Evolutionary conservation across 257 asterid genomes (phyloP).

Genomic region (Eustoma russellianum): DNA sequence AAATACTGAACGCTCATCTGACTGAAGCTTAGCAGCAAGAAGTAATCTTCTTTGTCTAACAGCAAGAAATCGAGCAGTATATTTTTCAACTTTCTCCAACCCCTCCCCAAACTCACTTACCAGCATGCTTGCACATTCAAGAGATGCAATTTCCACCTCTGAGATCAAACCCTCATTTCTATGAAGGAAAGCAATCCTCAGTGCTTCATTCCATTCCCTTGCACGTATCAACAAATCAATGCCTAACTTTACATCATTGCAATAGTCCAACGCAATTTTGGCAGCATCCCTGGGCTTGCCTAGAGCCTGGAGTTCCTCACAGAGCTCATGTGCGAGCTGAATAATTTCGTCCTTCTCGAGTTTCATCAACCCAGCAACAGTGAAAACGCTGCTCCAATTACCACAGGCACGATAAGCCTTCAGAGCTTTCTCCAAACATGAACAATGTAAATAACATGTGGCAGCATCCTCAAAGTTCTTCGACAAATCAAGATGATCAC

Average conservation of each 20-base stretch:
- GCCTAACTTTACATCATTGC: constrained; percentile 57
- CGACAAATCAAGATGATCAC: constrained; percentile 64
- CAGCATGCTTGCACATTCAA: constrained; percentile 66
- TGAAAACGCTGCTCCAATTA: constrained; percentile 80
- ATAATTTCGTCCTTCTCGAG: constrained; percentile 57
- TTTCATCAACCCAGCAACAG: constrained; percentile 79
- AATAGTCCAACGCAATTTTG: constrained; percentile 72
- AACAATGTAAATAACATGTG: constrained; percentile 60
- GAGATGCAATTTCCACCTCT: constrained; percentile 61
- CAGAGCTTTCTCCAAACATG: constrained; percentile 69
- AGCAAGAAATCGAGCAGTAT: constrained; percentile 73
- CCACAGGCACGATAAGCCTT: constrained; percentile 85
- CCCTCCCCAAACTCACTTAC: constrained; percentile 72
- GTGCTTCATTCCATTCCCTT: constrained; percentile 94
- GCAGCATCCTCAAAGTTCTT: constrained; percentile 93
- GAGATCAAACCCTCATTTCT: constrained; percentile 57
- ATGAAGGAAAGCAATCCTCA: constrained; percentile 68
- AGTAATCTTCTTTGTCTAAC: constrained; percentile 86
- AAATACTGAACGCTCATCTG: constrained; percentile 54
- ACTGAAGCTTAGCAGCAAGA: constrained; percentile 80
- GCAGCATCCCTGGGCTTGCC: constrained; percentile 95
- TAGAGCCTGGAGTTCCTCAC: constrained; percentile 85
- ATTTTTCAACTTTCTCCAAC: constrained; percentile 86
- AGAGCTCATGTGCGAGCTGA: constrained; percentile 78
- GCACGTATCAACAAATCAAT: constrained; percentile 64